Evolutionary conservation across 1,284 basidiomycete species (phyloP).

Genomic region (Fomitopsis pinicola): DNA sequence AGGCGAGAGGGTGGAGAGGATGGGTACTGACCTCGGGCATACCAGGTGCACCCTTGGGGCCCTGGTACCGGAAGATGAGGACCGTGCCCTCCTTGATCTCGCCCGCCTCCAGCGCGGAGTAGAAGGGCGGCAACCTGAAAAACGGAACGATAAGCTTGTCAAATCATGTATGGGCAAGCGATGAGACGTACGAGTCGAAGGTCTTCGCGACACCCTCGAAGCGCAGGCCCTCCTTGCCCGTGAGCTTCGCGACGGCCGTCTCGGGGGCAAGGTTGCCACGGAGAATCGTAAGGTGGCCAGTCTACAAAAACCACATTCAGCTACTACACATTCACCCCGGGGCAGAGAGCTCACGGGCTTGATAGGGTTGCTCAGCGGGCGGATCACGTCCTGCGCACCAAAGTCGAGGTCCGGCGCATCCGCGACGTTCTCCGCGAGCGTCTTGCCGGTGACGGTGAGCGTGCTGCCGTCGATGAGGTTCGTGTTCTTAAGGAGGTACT

Average conservation of each 20-base stretch:
- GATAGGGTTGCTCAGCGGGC: conserved; percentile 79
- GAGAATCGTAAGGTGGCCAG: conserved; percentile 91
- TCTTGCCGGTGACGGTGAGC: conserved; percentile 93
- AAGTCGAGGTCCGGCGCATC: conserved; percentile 77
- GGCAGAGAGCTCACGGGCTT: too few species aligned
- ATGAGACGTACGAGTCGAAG: conserved; percentile 56
- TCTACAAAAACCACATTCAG: conserved; percentile 29
- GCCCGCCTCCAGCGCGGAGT: conserved; percentile 78
- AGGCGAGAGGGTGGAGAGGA: neutral
- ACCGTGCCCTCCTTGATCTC: conserved; percentile 85
- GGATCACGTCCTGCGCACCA: conserved; percentile 80
- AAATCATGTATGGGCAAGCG: neutral
- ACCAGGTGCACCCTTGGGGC: conserved; percentile 93
- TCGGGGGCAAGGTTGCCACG: conserved; percentile 89
- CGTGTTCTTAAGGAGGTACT: conserved; percentile 86
- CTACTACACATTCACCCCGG: too few species aligned
- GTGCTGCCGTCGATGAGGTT: conserved; percentile 87
- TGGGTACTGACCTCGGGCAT: conserved; percentile 78
- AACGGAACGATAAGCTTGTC: neutral
- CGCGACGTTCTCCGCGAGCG: conserved; percentile 87
- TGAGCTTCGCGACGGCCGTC: conserved; percentile 92
- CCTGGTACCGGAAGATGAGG: conserved; percentile 91
- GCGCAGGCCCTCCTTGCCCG: conserved; percentile 88
- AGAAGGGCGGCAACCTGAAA: conserved; percentile 75
- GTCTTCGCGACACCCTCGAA: conserved; percentile 83